These are phyloP conservation scores for Ascobolus immersus DNA, from an alignment of 495 filamentous ascomycete species.

Conservation along the genomic window DNA sequence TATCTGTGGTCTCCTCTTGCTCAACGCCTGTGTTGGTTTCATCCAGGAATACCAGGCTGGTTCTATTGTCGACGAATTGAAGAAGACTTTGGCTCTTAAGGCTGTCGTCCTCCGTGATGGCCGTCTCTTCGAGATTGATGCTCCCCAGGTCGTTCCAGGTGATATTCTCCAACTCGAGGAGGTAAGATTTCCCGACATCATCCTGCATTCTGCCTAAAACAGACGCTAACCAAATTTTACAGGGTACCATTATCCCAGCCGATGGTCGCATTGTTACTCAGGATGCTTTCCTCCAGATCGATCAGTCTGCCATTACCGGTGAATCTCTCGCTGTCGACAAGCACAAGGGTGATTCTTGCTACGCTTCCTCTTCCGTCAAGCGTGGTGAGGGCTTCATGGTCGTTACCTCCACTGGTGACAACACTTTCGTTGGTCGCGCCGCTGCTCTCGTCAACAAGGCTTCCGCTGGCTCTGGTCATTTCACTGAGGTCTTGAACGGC, in stretches of 20 bases:
- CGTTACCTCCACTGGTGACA: slow-evolving; percentile 58
- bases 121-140: slow-evolving; percentile 41
- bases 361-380: slow-evolving; percentile 68
- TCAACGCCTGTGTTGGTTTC: slow-evolving; percentile 72
- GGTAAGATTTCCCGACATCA: slow-evolving; percentile 17
- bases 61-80: slow-evolving; percentile 74
- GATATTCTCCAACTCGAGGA: slow-evolving; percentile 78
- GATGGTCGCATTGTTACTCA: slow-evolving; percentile 65
- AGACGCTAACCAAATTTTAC: background rate
- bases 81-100: slow-evolving; percentile 70
- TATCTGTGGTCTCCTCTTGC: slow-evolving; percentile 42
- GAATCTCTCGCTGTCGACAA: slow-evolving; percentile 84
- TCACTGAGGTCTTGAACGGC: slow-evolving; percentile 64
- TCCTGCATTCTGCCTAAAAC: slow-evolving; percentile 2
- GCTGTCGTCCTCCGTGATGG: slow-evolving; percentile 63
- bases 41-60: slow-evolving; percentile 73
- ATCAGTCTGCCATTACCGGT: slow-evolving; percentile 78
- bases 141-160: slow-evolving; percentile 60
- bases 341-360: slow-evolving; percentile 50
- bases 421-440: slow-evolving; percentile 70
- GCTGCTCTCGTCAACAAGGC: slow-evolving; percentile 62
- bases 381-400: slow-evolving; percentile 65
- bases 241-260: slow-evolving; percentile 69
- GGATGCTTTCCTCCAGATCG: slow-evolving; percentile 60
- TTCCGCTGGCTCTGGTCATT: slow-evolving; percentile 47